Conservation (phyloP, 805 yeast genomes). For the Saccharomyces eubayanus region DNA sequence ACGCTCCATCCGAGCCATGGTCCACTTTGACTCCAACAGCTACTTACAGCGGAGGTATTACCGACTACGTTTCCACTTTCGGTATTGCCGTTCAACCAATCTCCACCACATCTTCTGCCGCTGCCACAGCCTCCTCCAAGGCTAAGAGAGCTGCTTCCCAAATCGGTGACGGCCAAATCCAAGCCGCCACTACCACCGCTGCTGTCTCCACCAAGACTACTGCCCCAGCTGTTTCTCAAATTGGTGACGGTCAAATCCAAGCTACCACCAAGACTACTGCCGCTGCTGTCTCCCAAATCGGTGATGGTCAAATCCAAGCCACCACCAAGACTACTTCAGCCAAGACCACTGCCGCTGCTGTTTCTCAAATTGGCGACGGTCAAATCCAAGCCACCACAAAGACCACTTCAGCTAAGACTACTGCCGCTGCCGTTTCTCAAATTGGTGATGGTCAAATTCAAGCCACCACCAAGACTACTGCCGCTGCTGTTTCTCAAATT, state of each 20-base stretch:
- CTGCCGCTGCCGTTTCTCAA: conserved; percentile 26
- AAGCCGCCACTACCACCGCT: conserved; percentile 26
- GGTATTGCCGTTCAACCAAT: conserved; percentile 38
- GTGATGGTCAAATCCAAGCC: conserved; percentile 42
- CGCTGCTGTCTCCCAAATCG: conserved; percentile 40
- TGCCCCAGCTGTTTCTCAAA: conserved; percentile 19
- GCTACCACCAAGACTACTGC: conserved; percentile 29
- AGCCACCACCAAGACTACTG: conserved; percentile 26
- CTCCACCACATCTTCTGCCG: conserved; percentile 25
- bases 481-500: conserved; percentile 29
- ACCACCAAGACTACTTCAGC: conserved; percentile 17
- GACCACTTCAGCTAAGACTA: conserved; percentile 20
- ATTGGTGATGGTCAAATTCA: conserved; percentile 33
- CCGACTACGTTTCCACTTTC: conserved; percentile 32
- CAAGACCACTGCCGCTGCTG: conserved; percentile 31
- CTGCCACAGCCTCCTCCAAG: conserved; percentile 29
- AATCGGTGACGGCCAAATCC: conserved; percentile 37
- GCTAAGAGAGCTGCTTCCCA: conserved; percentile 36
- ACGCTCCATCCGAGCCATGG: conserved; percentile 32
- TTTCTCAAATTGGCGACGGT: conserved; percentile 40
- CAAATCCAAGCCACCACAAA: conserved; percentile 18
- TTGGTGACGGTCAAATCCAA: conserved; percentile 39
- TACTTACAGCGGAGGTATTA: conserved; percentile 31
- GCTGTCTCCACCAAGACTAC: conserved; percentile 19
- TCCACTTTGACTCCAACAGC: conserved; percentile 34